A percentile compares a stretch with the other conserved stretches of the same genome.
phyloP scores from a whole-genome alignment of 176 grass and related monocot genomes.

The Aegilops sharonensis region DNA sequence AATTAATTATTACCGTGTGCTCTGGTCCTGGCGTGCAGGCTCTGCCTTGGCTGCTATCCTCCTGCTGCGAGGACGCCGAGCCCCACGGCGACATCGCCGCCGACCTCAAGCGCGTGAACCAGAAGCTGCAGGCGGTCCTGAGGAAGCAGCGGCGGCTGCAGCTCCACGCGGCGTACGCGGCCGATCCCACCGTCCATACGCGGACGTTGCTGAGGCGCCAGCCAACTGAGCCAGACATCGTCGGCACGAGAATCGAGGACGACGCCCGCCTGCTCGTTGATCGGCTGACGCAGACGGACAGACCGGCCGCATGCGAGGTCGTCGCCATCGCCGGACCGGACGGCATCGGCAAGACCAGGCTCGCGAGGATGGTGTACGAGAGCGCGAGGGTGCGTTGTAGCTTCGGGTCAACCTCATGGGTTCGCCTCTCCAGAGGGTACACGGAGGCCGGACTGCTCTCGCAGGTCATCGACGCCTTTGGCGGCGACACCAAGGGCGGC shows the following conservation, averaged over 20 bases:
- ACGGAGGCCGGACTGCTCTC: constrained; percentile 47
- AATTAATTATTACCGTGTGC: background rate
- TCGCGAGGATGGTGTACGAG: constrained; percentile 49
- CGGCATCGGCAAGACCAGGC: constrained; percentile 70
- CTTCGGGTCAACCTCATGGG: constrained; percentile 46
- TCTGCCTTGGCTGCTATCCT: constrained; percentile 38
- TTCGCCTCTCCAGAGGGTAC: constrained; percentile 34
- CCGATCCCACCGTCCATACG: background rate
- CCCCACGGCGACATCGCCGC: constrained; percentile 1
- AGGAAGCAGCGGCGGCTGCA: constrained; percentile 45
- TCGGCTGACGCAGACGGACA: constrained; percentile 19
- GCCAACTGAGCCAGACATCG: background rate
- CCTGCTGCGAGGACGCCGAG: constrained; percentile 41
- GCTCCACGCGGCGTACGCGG: constrained; percentile 21
- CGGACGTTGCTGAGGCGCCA: constrained; percentile 1
- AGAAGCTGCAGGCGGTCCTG: constrained; percentile 43
- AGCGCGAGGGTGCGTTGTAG: constrained; percentile 45
- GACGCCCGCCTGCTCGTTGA: constrained; percentile 30
- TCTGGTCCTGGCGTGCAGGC: background rate
- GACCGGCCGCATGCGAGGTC: constrained; percentile 14
- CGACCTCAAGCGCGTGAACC: constrained; percentile 43
- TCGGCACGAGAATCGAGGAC: constrained; percentile 40
- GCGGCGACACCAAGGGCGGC: constrained; percentile 33
- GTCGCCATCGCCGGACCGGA: constrained; percentile 46
- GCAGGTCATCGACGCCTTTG: constrained; percentile 42